Conservation (phyloP, 2,329 filamentous ascomycete species). For the Elsinoe fawcettii region DNA sequence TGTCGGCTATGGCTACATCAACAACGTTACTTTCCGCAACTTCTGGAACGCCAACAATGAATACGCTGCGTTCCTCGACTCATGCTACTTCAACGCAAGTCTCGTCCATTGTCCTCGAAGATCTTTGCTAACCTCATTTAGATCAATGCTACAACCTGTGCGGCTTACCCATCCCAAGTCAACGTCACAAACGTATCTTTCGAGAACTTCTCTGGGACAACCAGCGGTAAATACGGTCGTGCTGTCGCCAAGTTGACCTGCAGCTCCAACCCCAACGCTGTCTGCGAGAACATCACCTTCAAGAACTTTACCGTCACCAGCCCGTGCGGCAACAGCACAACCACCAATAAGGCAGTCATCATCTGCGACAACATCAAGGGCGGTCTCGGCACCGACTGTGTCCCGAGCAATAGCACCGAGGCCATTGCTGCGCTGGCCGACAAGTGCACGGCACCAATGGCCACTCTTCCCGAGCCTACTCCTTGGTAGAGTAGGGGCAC, state of each 20-base stretch:
- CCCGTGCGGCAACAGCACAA: conserved; percentile 33
- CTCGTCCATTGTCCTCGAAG: not conserved
- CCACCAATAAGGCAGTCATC: conserved; percentile 14
- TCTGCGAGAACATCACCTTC: conserved; percentile 50
- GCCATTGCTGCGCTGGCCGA: conserved; percentile 1
- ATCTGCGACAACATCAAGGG: conserved; percentile 27
- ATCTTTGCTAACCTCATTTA: not conserved
- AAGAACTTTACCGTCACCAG: conserved; percentile 49
- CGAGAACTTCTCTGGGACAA: conserved; percentile 51
- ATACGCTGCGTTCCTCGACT: conserved; percentile 4
- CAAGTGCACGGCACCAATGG: not conserved
- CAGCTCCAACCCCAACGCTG: conserved; percentile 34
- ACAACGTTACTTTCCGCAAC: conserved; percentile 48
- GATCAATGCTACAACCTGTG: conserved; percentile 44
- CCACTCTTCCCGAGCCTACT: not conserved
- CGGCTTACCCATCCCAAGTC: conserved; percentile 47
- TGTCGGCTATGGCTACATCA: conserved; percentile 53
- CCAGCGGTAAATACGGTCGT: conserved; percentile 48
- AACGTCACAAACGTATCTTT: conserved; percentile 54
- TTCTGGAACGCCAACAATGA: conserved; percentile 7
- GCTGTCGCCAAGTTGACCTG: conserved; percentile 50
- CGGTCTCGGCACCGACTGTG: conserved; percentile 26
- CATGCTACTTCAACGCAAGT: conserved; percentile 24
- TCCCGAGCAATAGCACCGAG: conserved; percentile 7
- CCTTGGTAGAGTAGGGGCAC: no score